These are phyloP conservation scores for Lecanicillium sp. DNA, from an alignment of 2,329 filamentous ascomycete genomes.

Conservation along the genomic window DNA sequence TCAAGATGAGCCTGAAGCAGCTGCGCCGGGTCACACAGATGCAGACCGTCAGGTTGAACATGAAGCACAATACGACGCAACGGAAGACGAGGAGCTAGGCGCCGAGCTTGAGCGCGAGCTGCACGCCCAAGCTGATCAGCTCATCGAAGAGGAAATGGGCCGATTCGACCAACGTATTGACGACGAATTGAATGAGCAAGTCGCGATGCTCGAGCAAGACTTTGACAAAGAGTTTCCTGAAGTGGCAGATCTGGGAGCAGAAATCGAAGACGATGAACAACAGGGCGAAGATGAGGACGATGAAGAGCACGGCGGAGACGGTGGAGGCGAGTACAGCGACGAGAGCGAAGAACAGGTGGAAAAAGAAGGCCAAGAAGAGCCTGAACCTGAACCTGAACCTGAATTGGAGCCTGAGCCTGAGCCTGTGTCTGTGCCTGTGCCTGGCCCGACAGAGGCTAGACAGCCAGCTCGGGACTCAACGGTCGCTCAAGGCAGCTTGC, in stretches of 20 bases:
- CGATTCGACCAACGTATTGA: too few relatives aligned
- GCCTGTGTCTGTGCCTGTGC: constrained; percentile 6
- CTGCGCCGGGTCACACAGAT: too few relatives aligned
- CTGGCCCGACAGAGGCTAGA: constrained; percentile 16
- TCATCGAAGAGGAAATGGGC: too few relatives aligned
- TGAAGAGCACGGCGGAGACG: too few relatives aligned
- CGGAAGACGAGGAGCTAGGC: not conserved
- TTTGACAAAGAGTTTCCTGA: too few relatives aligned
- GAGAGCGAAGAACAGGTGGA: too few relatives aligned
- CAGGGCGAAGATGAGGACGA: too few relatives aligned
- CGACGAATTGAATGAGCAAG: too few relatives aligned
- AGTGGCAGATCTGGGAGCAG: not conserved
- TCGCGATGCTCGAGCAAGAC: too few relatives aligned
- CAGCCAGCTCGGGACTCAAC: constrained; percentile 19
- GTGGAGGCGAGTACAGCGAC: too few relatives aligned
- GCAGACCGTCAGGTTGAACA: not conserved
- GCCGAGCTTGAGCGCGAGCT: not conserved
- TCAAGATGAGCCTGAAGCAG: not conserved
- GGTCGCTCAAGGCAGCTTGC: not conserved
- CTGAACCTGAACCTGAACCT: constrained; percentile 3
- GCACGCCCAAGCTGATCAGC: not conserved
- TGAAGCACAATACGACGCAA: constrained; percentile 7
- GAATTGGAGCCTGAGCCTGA: not conserved
- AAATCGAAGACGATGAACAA: not conserved
- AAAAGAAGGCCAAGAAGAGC: too few relatives aligned